phyloP scores from a whole-genome alignment of 2,329 filamentous ascomycete species.

The Ophiostoma himal-ulmi region DNA sequence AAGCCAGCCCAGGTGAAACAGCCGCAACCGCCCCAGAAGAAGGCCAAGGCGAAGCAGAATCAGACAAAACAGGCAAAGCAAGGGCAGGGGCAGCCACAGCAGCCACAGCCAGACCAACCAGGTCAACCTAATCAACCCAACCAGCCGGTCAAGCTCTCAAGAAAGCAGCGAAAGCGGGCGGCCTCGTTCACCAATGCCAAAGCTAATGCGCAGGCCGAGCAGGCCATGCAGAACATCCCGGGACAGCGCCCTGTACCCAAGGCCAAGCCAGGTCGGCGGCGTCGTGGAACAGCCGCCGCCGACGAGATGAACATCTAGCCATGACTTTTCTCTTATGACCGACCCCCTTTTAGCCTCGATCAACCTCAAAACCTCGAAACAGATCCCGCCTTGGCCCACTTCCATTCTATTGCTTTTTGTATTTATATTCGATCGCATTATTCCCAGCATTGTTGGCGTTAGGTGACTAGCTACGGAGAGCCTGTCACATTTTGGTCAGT shows the following conservation, averaged over 20 bases:
- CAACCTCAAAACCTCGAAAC: not conserved
- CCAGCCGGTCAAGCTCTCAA: not conserved
- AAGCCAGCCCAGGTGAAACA: not conserved
- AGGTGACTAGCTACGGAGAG: not conserved
- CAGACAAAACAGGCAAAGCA: not conserved
- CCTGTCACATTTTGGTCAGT: not conserved
- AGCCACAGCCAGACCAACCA: not conserved
- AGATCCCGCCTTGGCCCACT: not conserved
- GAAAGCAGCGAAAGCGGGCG: not conserved
- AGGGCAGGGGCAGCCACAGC: not conserved
- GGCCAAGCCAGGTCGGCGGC: not conserved
- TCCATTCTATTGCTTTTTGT: not conserved
- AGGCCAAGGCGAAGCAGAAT: not conserved
- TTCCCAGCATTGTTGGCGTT: slow-evolving; percentile 4
- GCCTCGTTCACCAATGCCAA: not conserved
- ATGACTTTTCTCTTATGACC: not conserved
- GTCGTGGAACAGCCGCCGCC: not conserved
- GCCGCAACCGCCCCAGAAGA: not conserved
- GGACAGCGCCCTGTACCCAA: not conserved
- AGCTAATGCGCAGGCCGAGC: not conserved
- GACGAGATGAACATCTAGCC: not conserved
- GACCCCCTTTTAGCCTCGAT: not conserved
- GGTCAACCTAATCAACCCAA: not conserved
- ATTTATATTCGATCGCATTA: not conserved
- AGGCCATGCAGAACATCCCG: not conserved